Evolutionary conservation across 192 early-diverging fungal species (phyloP), one percentile per base, ranked within the genome.

Genomic region (Podochytrium sp.): DNA sequence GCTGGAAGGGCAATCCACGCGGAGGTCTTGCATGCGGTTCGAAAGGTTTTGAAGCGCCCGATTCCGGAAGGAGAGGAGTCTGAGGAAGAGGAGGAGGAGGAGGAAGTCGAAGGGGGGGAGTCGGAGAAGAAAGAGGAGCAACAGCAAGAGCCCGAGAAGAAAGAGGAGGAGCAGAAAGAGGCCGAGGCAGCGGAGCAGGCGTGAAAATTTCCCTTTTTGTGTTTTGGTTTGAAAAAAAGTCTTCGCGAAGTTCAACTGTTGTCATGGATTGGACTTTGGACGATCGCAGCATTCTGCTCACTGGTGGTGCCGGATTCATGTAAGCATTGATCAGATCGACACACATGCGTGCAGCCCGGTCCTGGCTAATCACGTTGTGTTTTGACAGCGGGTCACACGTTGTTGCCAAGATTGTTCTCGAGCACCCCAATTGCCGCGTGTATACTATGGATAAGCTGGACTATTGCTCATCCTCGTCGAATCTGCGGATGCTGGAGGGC

Each of bases 221-320:
- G n/a, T n/a, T n/a, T n/a, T n/a, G n/a, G n/a, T n/a, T n/a, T n/a
- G n/a, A n/a, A n/a, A n/a, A n/a, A n/a, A n/a, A n/a, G n/a, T n/a
- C n/a, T n/a, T n/a, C n/a, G n/a, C n/a, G n/a, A n/a, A n/a, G n/a
- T n/a, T n/a, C n/a, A n/a, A n/a, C n/a, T n/a, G n/a, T n/a, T n/a
- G n/a, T n/a, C n/a, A n/a, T n/a, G n/a, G n/a, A n/a, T n/a, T n/a
- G n/a, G n/a, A n/a, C n/a, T n/a, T n/a, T n/a, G n/a, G n/a, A n/a
- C n/a, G n/a, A n/a, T n/a, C n/a, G n/a, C 4, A 88, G 79, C 73
- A 88, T 94, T 27, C 77, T 94, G n/a, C 71, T 94, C 23, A 94
- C 92, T 20, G 92, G 92, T 41, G 92, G 91, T 29, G 92, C 92
- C 32, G 92, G 92, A 23, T 94, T 94, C 85, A 92, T 94, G 92